A percentile compares a stretch with the other conserved stretches of the same genome.
Conservation (phyloP, 495 filamentous ascomycete species). For the Talaromyces thailandensis region DNA sequence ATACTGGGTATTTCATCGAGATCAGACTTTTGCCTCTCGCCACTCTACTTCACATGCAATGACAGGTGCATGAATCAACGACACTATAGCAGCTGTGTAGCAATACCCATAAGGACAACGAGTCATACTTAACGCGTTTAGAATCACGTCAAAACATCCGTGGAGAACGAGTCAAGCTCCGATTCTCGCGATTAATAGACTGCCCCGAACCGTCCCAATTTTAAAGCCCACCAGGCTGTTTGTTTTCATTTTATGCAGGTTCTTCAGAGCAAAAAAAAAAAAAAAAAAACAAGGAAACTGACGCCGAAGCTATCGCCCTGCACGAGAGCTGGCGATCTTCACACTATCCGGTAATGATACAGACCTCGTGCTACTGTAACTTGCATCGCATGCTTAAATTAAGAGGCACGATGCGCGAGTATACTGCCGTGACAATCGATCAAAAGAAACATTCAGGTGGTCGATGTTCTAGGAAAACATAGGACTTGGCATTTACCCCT, state of each 20-base stretch:
- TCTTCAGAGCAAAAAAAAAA: neutral
- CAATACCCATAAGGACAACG: neutral
- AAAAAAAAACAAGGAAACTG: neutral
- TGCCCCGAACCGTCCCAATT: neutral
- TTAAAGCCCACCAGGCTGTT: neutral
- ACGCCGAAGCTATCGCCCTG: neutral
- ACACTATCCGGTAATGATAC: neutral
- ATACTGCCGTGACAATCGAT: neutral
- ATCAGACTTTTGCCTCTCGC: neutral
- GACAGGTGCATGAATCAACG: neutral
- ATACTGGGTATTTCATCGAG: too few species aligned
- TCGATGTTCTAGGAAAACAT: neutral
- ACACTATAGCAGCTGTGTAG: neutral
- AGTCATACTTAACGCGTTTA: neutral
- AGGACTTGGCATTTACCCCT: slow-evolving; percentile 2
- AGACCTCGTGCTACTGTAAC: neutral
- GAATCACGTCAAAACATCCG: too few species aligned
- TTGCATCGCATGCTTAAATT: neutral
- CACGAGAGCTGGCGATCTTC: neutral
- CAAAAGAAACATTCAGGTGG: neutral
- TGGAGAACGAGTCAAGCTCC: neutral
- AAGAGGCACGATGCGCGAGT: neutral
- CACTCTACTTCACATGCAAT: neutral
- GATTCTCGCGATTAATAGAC: neutral
- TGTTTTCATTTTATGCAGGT: neutral